Conservation (phyloP, 2,329 filamentous ascomycete species). For the Fusarium vanettenii region DNA sequence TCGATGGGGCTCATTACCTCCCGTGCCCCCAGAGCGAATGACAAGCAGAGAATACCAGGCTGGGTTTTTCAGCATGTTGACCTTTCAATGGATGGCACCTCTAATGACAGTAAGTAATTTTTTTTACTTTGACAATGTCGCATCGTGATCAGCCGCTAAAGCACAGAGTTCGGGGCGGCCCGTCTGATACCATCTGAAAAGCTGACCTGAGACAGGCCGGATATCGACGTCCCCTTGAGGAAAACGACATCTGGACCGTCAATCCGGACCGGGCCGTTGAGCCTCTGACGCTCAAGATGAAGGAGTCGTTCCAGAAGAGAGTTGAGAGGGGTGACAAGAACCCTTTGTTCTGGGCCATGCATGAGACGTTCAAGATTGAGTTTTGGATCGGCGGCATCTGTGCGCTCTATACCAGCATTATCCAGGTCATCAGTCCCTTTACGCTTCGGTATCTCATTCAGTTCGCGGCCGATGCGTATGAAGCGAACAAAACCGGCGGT, state of each 20-base stretch:
- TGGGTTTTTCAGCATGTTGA: conserved; percentile 77
- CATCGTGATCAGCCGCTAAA: conserved; percentile 22
- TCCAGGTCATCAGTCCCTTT: conserved; percentile 88
- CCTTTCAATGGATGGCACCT: conserved; percentile 91
- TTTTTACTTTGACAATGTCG: not conserved
- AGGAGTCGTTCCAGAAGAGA: conserved; percentile 76
- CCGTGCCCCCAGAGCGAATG: conserved; percentile 64
- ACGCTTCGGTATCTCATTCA: conserved; percentile 86
- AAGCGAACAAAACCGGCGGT: conserved; percentile 62
- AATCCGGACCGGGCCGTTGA: conserved; percentile 84
- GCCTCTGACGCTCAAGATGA: conserved; percentile 73
- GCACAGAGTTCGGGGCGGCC: conserved; percentile 21
- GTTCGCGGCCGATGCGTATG: conserved; percentile 84
- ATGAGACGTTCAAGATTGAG: conserved; percentile 87
- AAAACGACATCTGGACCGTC: conserved; percentile 88
- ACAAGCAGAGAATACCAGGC: conserved; percentile 79
- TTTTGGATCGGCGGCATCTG: conserved; percentile 87
- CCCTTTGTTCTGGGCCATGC: conserved; percentile 82
- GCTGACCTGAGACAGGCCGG: conserved; percentile 67
- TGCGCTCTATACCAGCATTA: conserved; percentile 76
- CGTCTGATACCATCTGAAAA: conserved; percentile 18
- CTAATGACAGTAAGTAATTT: conserved; percentile 76
- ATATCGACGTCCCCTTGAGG: conserved; percentile 84
- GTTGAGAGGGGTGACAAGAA: conserved; percentile 75
- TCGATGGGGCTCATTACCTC: conserved; percentile 67